Evolutionary conservation across 2,329 filamentous ascomycete genomes (phyloP).

Genomic region (Claviceps cyperi): DNA sequence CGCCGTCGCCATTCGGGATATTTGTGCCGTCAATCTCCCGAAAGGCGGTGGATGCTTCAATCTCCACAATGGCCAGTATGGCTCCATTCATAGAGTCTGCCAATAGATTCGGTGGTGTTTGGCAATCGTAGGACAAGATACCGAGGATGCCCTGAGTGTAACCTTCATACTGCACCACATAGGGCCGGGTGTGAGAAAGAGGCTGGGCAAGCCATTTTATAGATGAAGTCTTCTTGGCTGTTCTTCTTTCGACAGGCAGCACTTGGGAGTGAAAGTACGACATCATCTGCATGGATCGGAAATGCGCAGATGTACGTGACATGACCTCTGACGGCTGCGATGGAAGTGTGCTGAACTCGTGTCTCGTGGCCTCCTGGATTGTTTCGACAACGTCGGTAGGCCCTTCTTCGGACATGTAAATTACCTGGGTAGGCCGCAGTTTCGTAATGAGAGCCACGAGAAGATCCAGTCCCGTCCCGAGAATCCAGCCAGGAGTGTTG

Average conservation of each 20-base stretch:
- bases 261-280: conserved; percentile 54
- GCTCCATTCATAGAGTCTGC: conserved; percentile 54
- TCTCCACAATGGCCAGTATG: conserved; percentile 50
- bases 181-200: conserved; percentile 42
- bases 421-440: conserved; percentile 42
- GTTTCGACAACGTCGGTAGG: conserved; percentile 40
- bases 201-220: conserved; percentile 38
- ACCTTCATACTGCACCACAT: conserved; percentile 45
- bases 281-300: conserved; percentile 63
- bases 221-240: neutral
- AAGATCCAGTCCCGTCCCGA: conserved; percentile 53
- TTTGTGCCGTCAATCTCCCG: conserved; percentile 13
- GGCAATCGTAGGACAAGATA: conserved; percentile 53
- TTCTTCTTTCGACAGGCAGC: neutral
- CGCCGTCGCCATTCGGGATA: neutral
- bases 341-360: conserved; percentile 36
- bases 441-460: conserved; percentile 40
- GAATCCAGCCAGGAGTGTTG: conserved; percentile 63
- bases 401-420: conserved; percentile 56
- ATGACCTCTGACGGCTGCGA: conserved; percentile 43
- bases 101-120: conserved; percentile 42
- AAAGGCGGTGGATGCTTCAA: conserved; percentile 41
- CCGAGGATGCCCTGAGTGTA: conserved; percentile 41
- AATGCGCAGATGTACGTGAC: conserved; percentile 47
- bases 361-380: conserved; percentile 30